A percentile compares a stretch with the other conserved stretches of the same genome.
Evolutionary conservation across 148 eudicot genomes (phyloP).

Genomic region (Camellia japonica): DNA sequence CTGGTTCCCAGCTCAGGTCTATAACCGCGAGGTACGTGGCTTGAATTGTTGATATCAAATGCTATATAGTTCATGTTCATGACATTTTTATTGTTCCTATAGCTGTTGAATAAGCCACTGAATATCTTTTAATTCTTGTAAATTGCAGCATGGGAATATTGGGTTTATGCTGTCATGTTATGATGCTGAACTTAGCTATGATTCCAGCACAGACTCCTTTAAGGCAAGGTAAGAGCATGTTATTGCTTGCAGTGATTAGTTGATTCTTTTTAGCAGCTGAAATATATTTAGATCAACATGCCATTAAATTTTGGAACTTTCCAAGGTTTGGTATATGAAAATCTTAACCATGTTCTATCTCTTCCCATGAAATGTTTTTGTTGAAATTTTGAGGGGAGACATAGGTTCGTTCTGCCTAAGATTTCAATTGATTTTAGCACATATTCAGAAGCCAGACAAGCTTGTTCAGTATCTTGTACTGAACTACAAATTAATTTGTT

Average conservation of each 20-base stretch:
- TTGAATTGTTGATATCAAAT: not conserved
- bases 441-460: not conserved
- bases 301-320: not conserved
- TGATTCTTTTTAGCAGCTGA: not conserved
- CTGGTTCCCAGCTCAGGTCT: slow-evolving; percentile 92
- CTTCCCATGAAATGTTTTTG: not conserved
- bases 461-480: not conserved
- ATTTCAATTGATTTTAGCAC: not conserved
- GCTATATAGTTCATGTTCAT: not conserved
- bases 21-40: slow-evolving; percentile 77
- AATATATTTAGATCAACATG: not conserved
- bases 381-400: not conserved
- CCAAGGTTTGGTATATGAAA: not conserved
- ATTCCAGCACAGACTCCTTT: slow-evolving; percentile 56
- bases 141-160: slow-evolving; percentile 78
- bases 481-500: slow-evolving; percentile 4
- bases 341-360: not conserved
- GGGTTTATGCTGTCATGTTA: slow-evolving; percentile 93
- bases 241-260: not conserved
- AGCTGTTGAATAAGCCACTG: not conserved
- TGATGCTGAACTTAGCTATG: slow-evolving; percentile 82
- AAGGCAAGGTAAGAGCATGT: slow-evolving; percentile 61
- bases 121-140: slow-evolving; percentile 11
- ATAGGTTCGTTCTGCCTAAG: not conserved
- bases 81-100: not conserved